Evolutionary conservation across 179 eudicot species (phyloP), one percentile per base, ranked within the genome.

Genomic region (Heliamphora pulchella): DNA sequence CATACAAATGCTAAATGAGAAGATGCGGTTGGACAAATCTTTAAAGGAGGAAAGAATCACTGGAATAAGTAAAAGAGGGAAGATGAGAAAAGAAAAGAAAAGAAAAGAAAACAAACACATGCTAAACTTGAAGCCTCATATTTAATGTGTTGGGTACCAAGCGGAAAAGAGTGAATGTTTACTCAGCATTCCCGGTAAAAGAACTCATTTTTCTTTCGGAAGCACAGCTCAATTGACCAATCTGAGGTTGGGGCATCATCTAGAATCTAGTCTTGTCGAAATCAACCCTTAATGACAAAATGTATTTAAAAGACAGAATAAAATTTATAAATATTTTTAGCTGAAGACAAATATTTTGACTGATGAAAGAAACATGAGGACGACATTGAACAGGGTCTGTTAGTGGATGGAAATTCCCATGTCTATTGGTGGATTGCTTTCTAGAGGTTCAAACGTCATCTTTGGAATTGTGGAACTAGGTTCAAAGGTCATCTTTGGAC

Each of bases 81-180:
- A 3, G 20, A 9, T 15, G 3, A 59, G 20, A n/a, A 15, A 3
- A 3, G 10, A 15, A 15, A 59, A 54, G 9, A 8, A 54, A 54
- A 54, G 58, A 8, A 1, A 11, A 54, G 58, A 54, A 54, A 11
- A 54, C 7, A 54, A 15, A 59, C 3, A 3, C 64, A 15, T 3
- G 20, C 64, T 63, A 18, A 41, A 67, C 41, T 67, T 31, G 71
- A 41, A 31, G 31, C 31, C 47, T 67, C 48, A 5, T n/a, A 39
- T 41, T 71, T 71, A 22, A 50, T 71, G 39, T 71, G 10, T 18
- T 71, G 75, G 75, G 18, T 71, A 8, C 75, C 17, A 6, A n/a
- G 74, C 4, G 58, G 58, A 50, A 31, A 73, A 53, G 5, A 54
- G 20, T 71, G 5, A 46, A 47, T 13, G 17, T 9, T 14, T 15